A percentile compares a stretch with the other conserved stretches of the same genome.
Evolutionary conservation across 805 yeast genomes (phyloP).

Genomic region (Starmerella etchellsii): DNA sequence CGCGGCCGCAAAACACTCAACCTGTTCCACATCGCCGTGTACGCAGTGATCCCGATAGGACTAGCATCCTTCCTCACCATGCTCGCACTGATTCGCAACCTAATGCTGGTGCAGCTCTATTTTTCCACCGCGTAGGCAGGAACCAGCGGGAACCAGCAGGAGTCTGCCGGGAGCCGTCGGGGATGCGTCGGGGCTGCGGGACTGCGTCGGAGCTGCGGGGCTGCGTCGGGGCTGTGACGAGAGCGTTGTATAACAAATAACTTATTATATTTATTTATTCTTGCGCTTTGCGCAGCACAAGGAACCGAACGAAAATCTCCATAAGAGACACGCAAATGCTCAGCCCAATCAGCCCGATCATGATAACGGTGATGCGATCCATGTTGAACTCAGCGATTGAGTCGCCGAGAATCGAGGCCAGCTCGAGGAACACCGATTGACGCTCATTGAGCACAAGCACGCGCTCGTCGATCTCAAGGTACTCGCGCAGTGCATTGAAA

Average conservation of each 20-base stretch:
- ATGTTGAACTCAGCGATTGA: conserved; percentile 88
- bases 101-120: conserved; percentile 53
- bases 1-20: conserved; percentile 53
- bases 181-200: background rate
- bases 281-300: conserved; percentile 5
- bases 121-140: conserved; percentile 30
- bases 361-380: conserved; percentile 81
- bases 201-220: too few relatives aligned
- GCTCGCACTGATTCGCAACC: conserved; percentile 65
- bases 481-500: conserved; percentile 78
- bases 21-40: conserved; percentile 76
- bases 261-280: too few relatives aligned
- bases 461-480: conserved; percentile 86
- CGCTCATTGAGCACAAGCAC: conserved; percentile 88
- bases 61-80: conserved; percentile 85
- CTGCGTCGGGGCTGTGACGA: too few relatives aligned
- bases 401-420: conserved; percentile 84
- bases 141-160: conserved; percentile 1
- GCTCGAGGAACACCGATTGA: conserved; percentile 85
- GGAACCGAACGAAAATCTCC: conserved; percentile 20
- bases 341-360: conserved; percentile 66
- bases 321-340: conserved; percentile 47
- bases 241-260: too few relatives aligned
- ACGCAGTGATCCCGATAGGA: conserved; percentile 97
- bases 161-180: background rate